Conservation (phyloP, 192 early-diverging fungal genomes). For the Phlyctochytrium arcticum region DNA sequence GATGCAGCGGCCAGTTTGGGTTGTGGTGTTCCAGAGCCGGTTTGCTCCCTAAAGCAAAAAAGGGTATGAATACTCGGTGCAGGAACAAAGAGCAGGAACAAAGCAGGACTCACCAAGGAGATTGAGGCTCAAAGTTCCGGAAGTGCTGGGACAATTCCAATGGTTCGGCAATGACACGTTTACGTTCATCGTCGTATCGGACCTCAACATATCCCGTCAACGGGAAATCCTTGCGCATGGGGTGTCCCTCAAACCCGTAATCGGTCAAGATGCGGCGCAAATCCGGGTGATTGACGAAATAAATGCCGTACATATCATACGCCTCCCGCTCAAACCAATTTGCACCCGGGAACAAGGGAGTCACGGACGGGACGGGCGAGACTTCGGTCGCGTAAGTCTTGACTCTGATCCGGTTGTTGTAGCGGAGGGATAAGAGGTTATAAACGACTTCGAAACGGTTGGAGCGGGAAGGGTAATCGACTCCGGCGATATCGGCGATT, state of each 20-base stretch:
- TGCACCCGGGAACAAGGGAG: constrained; percentile 73
- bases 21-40: constrained; percentile 25
- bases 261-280: constrained; percentile 94
- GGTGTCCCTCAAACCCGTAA: constrained; percentile 94
- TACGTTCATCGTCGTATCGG: constrained; percentile 97
- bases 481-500: constrained; percentile 80
- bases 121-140: constrained; percentile 92
- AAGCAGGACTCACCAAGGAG: constrained; percentile 78
- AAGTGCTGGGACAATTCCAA: constrained; percentile 94
- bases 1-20: constrained; percentile 18
- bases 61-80: not conserved
- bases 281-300: constrained; percentile 95
- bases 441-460: constrained; percentile 99
- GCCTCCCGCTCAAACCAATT: constrained; percentile 99
- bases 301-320: constrained; percentile 98
- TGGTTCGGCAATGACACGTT: constrained; percentile 94
- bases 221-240: constrained; percentile 96
- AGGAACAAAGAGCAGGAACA: not conserved
- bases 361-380: constrained; percentile 83
- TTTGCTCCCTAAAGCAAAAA: constrained; percentile 40
- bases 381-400: constrained; percentile 95
- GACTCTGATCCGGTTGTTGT: constrained; percentile 91
- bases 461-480: constrained; percentile 83
- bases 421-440: constrained; percentile 78
- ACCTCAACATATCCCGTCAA: constrained; percentile 98